Evolutionary conservation across 1,139 yeast species (phyloP), one percentile per base, ranked within the genome.

Genomic region (Candida frijolesensis): DNA sequence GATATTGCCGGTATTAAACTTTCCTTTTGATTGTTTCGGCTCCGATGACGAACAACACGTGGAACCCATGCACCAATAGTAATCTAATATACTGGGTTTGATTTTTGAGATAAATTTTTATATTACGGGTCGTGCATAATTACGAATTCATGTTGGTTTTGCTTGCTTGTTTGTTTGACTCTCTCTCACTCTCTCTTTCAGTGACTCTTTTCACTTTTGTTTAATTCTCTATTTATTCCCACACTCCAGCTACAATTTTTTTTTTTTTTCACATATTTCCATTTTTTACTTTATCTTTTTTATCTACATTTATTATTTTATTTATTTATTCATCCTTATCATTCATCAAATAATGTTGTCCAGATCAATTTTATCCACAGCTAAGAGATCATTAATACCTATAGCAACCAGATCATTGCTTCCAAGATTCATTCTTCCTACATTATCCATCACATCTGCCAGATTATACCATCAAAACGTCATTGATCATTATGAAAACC

Each of bases 401-500:
- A 38, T 38, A 38, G 22, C 30, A 38, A 38, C 29, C 6, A 38
- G 42, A 22, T 10, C 27, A 18, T 14, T 22, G 5, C 29, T 38
- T 38, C 42, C 30, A 38, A 11, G 15, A 9, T 16, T 34, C n/a
- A 10, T 22, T 3, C 29, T 38, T 38, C 42, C 42, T 19, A 9
- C 42, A 4, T 19, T 33, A 5, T 12, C 40, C 10, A 22, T 22
- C 6, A 14, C 39, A 29, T 38, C 44, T 44, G 63, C 58, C 50
- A 68, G 80, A 62, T 50, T 57, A 47, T 87, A 87, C 62, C 95
- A 88, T 60, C 89, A 87, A 52, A 87, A 86, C 65, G 85, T 81
- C 44, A 86, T 94, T 60, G 99, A 94, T 68, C 99, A 94, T 70
- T 94, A 94, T 72, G 85, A 89, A 65, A 92, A 92, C 74, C 99